These are phyloP conservation scores for Pseudocercospora eumusae DNA, from an alignment of 2,329 filamentous ascomycete genomes.

Conservation along the genomic window DNA sequence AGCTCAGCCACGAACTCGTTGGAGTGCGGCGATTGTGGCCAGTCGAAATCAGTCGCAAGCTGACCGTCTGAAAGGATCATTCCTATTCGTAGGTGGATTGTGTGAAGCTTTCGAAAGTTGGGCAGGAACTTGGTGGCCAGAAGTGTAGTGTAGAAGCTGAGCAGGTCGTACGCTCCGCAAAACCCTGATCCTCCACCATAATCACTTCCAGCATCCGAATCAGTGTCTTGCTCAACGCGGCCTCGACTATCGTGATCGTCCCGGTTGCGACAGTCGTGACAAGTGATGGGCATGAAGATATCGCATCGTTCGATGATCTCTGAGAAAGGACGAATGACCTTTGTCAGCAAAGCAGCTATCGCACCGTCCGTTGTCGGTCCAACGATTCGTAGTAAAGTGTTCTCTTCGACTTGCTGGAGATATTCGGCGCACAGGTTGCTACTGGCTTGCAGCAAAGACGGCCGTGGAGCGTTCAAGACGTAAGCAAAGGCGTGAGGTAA, in stretches of 20 bases:
- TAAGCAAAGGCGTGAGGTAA: conserved; percentile 3
- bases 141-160: conserved; percentile 4
- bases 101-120: background rate
- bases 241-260: conserved; percentile 2
- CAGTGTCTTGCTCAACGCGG: background rate
- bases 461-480: background rate
- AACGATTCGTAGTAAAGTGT: background rate
- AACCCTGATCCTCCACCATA: conserved; percentile 1
- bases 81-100: conserved; percentile 1
- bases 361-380: conserved; percentile 5
- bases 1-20: conserved; percentile 5
- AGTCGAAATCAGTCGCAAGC: background rate
- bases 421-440: conserved; percentile 1
- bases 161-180: conserved; percentile 1
- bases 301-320: conserved; percentile 1
- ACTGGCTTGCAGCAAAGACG: background rate
- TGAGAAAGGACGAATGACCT: conserved; percentile 1
- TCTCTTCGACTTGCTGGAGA: background rate
- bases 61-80: conserved; percentile 3
- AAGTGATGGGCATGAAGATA: conserved; percentile 2
- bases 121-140: conserved; percentile 8
- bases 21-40: conserved; percentile 4
- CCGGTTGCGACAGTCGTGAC: conserved; percentile 1
- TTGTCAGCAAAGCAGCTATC: conserved; percentile 9
- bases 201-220: conserved; percentile 8